A percentile compares a stretch with the other conserved stretches of the same genome.
Evolutionary conservation across 108 stramenopile species (phyloP).

Genomic region (Cafeteria roenbergensis): DNA sequence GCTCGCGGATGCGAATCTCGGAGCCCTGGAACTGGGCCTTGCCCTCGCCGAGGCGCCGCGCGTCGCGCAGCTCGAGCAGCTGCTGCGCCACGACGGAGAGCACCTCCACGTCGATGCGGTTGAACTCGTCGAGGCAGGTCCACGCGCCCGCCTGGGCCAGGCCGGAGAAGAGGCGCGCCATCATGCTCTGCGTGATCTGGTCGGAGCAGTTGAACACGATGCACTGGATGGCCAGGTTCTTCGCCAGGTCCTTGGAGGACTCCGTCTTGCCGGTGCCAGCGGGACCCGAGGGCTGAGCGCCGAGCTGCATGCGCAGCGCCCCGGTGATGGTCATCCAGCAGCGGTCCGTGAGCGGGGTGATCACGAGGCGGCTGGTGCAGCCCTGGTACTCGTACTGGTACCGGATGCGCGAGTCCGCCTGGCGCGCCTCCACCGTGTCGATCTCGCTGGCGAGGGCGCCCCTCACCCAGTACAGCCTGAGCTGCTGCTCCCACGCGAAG

Average conservation of each 20-base stretch:
- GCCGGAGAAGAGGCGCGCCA: conserved; percentile 43
- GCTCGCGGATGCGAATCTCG: conserved; percentile 21
- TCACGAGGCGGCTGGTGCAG: conserved; percentile 34
- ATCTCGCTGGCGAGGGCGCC: neutral
- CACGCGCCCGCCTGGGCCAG: conserved; percentile 44
- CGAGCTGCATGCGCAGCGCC: conserved; percentile 37
- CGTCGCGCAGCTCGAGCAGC: conserved; percentile 32
- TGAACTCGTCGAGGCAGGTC: conserved; percentile 45
- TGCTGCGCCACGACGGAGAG: conserved; percentile 45
- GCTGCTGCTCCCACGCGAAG: conserved; percentile 50
- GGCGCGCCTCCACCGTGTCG: conserved; percentile 23
- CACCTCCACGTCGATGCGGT: conserved; percentile 47
- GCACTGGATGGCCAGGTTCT: conserved; percentile 43
- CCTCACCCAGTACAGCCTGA: conserved; percentile 29
- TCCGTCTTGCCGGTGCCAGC: conserved; percentile 54
- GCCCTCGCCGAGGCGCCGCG: conserved; percentile 14
- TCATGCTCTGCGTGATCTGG: conserved; percentile 42
- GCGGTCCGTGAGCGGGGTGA: conserved; percentile 50
- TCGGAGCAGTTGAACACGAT: conserved; percentile 52
- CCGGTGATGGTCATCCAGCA: conserved; percentile 51
- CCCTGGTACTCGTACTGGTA: conserved; percentile 50
- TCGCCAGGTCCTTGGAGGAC: conserved; percentile 44
- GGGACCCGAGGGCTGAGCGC: conserved; percentile 38
- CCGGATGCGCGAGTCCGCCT: conserved; percentile 21
- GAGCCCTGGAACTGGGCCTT: conserved; percentile 30